Evolutionary conservation across 495 filamentous ascomycete species (phyloP).

Genomic region (Aspergillus steynii): DNA sequence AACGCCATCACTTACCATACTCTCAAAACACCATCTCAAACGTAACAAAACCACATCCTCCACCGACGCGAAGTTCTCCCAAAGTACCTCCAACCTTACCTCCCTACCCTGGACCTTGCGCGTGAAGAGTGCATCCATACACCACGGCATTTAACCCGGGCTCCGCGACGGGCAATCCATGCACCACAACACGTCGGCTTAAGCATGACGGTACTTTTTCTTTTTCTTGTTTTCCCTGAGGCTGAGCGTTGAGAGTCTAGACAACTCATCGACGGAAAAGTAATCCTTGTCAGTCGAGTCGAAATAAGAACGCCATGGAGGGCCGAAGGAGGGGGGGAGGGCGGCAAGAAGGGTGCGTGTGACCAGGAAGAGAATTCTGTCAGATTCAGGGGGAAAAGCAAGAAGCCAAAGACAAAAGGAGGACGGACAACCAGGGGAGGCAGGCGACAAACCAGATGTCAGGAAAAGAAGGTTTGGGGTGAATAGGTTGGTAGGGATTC

Average conservation of each 20-base stretch:
- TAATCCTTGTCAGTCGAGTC: not conserved
- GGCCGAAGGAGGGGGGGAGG: not conserved
- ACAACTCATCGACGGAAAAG: not conserved
- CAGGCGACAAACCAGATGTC: not conserved
- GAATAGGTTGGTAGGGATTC: not conserved
- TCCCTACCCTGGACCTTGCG: not conserved
- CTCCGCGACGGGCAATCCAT: not conserved
- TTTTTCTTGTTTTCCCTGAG: not conserved
- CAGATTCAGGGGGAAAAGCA: not conserved
- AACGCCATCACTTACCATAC: too few relatives aligned
- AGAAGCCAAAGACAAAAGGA: not conserved
- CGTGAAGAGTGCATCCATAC: too few relatives aligned
- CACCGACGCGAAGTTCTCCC: not conserved
- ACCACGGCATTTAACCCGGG: not conserved
- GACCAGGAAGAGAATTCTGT: not conserved
- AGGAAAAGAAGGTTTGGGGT: not conserved
- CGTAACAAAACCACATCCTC: not conserved
- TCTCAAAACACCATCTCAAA: too few relatives aligned
- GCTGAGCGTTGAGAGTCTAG: not conserved
- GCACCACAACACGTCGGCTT: not conserved
- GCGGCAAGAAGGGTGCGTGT: not conserved
- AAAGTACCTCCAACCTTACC: not conserved
- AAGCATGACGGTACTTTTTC: not conserved
- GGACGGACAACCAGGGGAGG: not conserved
- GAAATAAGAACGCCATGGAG: not conserved